These are phyloP conservation scores for Leucoagaricus sp. DNA, from an alignment of 1,284 basidiomycete species.

Conservation along the genomic window DNA sequence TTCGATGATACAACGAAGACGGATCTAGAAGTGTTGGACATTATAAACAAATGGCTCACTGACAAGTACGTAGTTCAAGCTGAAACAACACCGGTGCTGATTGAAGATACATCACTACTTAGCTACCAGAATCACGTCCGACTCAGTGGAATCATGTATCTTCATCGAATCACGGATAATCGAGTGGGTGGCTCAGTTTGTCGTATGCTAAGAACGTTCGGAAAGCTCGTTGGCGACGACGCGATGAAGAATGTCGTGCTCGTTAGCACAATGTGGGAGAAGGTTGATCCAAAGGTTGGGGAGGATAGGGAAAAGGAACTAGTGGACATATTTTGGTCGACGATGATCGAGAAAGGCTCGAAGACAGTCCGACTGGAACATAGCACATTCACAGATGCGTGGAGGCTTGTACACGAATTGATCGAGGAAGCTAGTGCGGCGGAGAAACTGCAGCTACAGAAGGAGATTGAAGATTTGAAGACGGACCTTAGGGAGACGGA, in stretches of 20 bases:
- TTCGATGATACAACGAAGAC: conserved; percentile 21
- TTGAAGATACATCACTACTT: neutral
- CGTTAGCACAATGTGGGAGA: conserved; percentile 36
- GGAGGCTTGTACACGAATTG: conserved; percentile 19
- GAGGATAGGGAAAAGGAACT: conserved; percentile 26
- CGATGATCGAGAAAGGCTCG: conserved; percentile 21
- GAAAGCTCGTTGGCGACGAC: conserved; percentile 27
- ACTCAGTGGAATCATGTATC: conserved; percentile 30
- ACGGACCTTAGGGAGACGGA: conserved; percentile 24
- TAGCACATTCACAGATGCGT: conserved; percentile 1
- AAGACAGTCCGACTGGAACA: conserved; percentile 11
- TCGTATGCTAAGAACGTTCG: conserved; percentile 28
- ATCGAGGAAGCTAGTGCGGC: neutral
- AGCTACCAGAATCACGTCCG: conserved; percentile 24
- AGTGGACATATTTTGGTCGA: conserved; percentile 21
- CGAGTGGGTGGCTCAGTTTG: conserved; percentile 26
- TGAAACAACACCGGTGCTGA: too few relatives aligned
- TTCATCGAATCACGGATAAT: conserved; percentile 32
- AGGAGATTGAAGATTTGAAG: conserved; percentile 26
- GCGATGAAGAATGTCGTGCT: conserved; percentile 25
- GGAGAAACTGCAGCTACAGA: conserved; percentile 23
- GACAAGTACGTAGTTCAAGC: conserved; percentile 14
- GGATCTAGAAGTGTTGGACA: conserved; percentile 19
- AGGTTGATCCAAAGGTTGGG: conserved; percentile 15
- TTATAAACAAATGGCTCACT: conserved; percentile 19